Base-by-base conservation (phyloP, 148 eudicot genomes). In the Chenopodium berlandieri region DNA sequence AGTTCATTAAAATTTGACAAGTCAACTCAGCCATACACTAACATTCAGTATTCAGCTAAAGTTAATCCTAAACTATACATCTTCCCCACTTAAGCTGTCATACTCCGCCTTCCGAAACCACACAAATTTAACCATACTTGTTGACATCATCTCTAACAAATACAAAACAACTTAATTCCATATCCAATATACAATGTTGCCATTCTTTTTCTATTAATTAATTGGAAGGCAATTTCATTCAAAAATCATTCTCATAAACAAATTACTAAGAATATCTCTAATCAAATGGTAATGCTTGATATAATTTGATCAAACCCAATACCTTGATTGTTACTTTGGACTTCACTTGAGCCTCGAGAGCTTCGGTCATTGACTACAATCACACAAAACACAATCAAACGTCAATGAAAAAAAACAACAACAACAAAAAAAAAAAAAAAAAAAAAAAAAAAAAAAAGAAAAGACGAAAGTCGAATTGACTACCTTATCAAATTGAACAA, bases 361-460 rank as follows among this genome's bases (percentile, higher is more conserved):
- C 97, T 86, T 95, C 99, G 63, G 97, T 94, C 99, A 95, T 95
- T 6, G 97, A 95, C 97, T 95, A 88, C 82, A 89, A 85, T 14
- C 34, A 34, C 67, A 77, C 7, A 75, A 31, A 60, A 75, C n/a
- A 32, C 47, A 73, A 44, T 17, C 27, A 63, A 72, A 73, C 56
- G 71, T 62, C 63, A 20, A 30, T 7, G 16, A 50, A 11, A 50
- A 10, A 50, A 9, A 50, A 1, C 23, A 23, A 23, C 23, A 23
- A 23, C 23, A 23, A 23, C 23, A 23, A 40, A 1, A 40, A 40
- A 40, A 5, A 40, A 1, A 31, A 31, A 5, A 4, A 34, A 34
- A 34, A 34, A 34, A 0, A 34, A 3, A 34, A 4, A 34, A 34
- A 40, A 40, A 8, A 40, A 40, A 40, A 40, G 7, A 5, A 6